Conservation (phyloP, 2,329 filamentous ascomycete genomes). For the Scolecobasidium constrictum region DNA sequence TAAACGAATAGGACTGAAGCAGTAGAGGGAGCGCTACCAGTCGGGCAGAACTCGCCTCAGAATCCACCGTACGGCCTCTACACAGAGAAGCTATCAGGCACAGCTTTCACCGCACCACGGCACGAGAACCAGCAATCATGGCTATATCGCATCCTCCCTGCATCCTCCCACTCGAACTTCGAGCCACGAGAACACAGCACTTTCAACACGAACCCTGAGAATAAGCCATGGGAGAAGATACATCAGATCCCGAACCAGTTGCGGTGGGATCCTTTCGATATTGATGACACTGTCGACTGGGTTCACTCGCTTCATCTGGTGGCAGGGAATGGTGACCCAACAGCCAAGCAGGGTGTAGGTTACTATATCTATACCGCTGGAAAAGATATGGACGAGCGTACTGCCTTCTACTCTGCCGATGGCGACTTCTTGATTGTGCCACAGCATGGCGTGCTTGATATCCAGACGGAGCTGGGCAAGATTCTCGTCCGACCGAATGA, state of each 20-base stretch:
- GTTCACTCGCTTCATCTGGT: constrained; percentile 55
- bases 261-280: constrained; percentile 13
- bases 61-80: constrained; percentile 70
- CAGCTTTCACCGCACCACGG: constrained; percentile 47
- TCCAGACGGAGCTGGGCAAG: constrained; percentile 66
- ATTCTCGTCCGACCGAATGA: constrained; percentile 68
- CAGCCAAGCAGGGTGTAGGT: constrained; percentile 24
- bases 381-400: constrained; percentile 23
- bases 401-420: constrained; percentile 50
- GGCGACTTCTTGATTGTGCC: constrained; percentile 69
- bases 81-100: constrained; percentile 58
- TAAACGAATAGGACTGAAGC: constrained; percentile 54
- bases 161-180: constrained; percentile 47
- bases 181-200: constrained; percentile 36
- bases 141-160: constrained; percentile 47
- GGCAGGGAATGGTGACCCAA: constrained; percentile 27
- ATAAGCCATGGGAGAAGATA: constrained; percentile 35
- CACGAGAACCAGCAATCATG: constrained; percentile 47
- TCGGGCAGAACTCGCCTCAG: constrained; percentile 73
- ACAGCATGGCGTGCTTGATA: constrained; percentile 63
- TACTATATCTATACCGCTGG: constrained; percentile 24
- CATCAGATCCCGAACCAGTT: constrained; percentile 14
- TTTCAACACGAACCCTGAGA: constrained; percentile 40
- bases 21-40: constrained; percentile 59
- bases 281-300: constrained; percentile 49